Evolutionary conservation across 345 rosid species (phyloP), one percentile per base, ranked within the genome.

Genomic region (Citrus unshiu): DNA sequence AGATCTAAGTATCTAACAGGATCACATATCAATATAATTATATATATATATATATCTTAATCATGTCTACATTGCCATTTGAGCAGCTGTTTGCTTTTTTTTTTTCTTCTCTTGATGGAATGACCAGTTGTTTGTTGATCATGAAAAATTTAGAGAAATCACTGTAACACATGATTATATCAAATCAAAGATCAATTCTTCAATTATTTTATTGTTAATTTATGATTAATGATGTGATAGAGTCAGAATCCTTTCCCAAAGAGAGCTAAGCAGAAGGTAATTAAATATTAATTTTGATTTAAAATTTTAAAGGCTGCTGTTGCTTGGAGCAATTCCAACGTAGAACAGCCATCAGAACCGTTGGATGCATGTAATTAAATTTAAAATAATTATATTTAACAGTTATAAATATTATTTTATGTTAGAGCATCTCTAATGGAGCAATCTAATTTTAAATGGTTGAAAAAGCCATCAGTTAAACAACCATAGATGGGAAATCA

Each of bases 291-390:
- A 10, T 10, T 43, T 43, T 10, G 49, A 14, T 43, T 43, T 43
- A 43, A 43, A 43, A 40, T 40, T 40, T 43, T 34, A 34, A 34
- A 34, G 6, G 37, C 0, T 0, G 35, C 6, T 5, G 1, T 1
- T 34, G 6, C 37, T 34, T 34, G 35, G 35, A 34, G 1, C 6
- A 34, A 34, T 34, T 34, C 37, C 7, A 34, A 5, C 1, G 7
- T 34, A 34, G 5, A 34, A 34, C 7, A 34, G 5, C 0, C 1
- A 0, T 5, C 6, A 5, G 0, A 5, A 35, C 1, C 7, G 1
- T 35, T 35, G 0, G 7, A 35, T 35, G 37, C 0, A 34, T 34
- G 0, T 5, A 0, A 5, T 34, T 34, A 0, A 35, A 35, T 35
- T 5, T 35, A 35, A 35, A 5, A 6, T 35, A 35, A 35, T 35